Base-by-base conservation (phyloP, 441 rosid species). In the Pelargonium australe region DNA sequence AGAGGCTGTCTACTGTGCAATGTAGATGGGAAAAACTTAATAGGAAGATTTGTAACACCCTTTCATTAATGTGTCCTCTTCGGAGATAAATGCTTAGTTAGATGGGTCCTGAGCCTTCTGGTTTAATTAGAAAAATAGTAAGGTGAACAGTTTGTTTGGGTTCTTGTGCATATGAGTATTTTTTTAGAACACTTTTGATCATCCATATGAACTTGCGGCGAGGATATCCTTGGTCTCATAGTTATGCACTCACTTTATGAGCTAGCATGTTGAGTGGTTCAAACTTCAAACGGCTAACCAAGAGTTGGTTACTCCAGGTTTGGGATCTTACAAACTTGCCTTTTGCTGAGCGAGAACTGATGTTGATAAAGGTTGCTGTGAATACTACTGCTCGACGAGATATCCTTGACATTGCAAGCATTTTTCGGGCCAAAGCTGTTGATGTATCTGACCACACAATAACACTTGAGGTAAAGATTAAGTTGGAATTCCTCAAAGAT, bases 401-500 rank as follows among this genome's bases (percentile, higher is more conserved):
- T 73, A 89, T 88, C 75, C 92, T 86, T 5, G 96, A 91, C 71
- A 88, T 91, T 43, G 97, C 96, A 68, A 85, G 82, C 75, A 85
- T 89, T 68, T 91, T 91, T 75, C 85, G 95, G 70, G 96, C 91
- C 44, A 86, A 79, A 71, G 86, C 91, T n/a, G 75, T 91, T 80
- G 97, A 89, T 78, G 96, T 89, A 14, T 91, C 95, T 64, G 95
- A 88, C 77, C 97, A 91, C 68, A 91, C 96, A 7, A 79, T 91
- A 65, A 91, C 95, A 58, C 92, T 91, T 31, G 97, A 91, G 97
- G 96, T 87, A 63, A 68, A n/a, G 65, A 17, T 23, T 9, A 47
- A 11, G 12, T 47, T 47, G 53, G 13, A 1, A 45, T 45, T 45
- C 11, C 9, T 8, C 53, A 45, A 45, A 45, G 28, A 1, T 25